These are phyloP conservation scores for Vigna nakashimae DNA, from an alignment of 306 rosid genomes.

Conservation along the genomic window DNA sequence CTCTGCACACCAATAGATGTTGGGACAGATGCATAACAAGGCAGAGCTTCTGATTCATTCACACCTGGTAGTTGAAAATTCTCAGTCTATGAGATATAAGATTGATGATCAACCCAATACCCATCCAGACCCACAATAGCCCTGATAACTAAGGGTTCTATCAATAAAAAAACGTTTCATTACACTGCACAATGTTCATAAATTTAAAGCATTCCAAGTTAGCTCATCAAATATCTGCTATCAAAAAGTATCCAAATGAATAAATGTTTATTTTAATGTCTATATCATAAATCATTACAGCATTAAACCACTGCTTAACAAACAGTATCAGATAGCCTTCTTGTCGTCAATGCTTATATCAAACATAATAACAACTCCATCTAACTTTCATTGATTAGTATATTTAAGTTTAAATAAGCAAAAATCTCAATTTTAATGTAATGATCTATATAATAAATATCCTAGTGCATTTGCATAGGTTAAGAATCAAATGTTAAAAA, in stretches of 20 bases:
- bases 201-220: constrained; percentile 24
- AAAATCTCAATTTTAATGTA: constrained; percentile 14
- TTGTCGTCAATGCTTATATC: neutral
- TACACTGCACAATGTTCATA: neutral
- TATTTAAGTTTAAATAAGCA: neutral
- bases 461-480: neutral
- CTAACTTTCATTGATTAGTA: constrained; percentile 8
- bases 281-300: constrained; percentile 3
- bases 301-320: neutral
- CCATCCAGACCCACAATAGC: constrained; percentile 48
- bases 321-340: constrained; percentile 13
- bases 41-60: constrained; percentile 59
- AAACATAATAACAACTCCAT: neutral
- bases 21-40: constrained; percentile 55
- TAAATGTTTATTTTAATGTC: neutral
- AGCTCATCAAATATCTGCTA: constrained; percentile 20
- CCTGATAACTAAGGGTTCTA: constrained; percentile 51
- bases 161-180: constrained; percentile 4
- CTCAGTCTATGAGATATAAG: constrained; percentile 55
- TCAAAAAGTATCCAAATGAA: neutral
- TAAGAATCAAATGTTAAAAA: neutral
- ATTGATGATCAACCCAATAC: constrained; percentile 56
- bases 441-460: neutral
- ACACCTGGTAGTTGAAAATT: constrained; percentile 59
- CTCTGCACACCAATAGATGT: constrained; percentile 48